Base-by-base conservation (phyloP, 2,329 filamentous ascomycete genomes). In the Colletotrichum sp. region DNA sequence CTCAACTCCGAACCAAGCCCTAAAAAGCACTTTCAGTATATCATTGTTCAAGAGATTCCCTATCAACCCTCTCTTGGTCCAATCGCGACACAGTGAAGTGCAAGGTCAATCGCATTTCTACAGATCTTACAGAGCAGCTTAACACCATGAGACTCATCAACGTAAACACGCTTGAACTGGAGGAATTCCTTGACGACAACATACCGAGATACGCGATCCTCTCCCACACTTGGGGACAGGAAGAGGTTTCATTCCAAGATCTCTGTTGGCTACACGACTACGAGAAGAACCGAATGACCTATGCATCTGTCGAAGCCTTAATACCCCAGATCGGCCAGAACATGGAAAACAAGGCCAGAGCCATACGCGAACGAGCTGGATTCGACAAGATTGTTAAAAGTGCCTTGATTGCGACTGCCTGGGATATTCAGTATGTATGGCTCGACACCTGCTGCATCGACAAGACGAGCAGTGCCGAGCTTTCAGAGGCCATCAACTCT, bases 401-500 rank as follows among this genome's bases (percentile, higher is more conserved):
- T 11, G 30, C 30, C 27, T 27, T 27, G 27, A 27, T 27, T 27
- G 27, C 27, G 27, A 27, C 6, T 27, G 27, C 27, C 27, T 27
- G 27, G 27, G 27, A 27, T 27, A 27, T 27, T 27, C 27, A 5
- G 27, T 27, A 83, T 69, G 72, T 82, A 16, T 86, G 85, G 84
- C 77, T 85, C 9, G 85, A 85, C 67, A 85, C 80, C 5, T 84
- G 84, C 79, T 84, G 84, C 29, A 78, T 86, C 69, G 82, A 85
- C 71, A 83, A 84, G 69, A 76, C 71, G 4, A 83, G 80, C 69
- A 82, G 79, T 32, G 79, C 82, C 1, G 84, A 85, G 68, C 76
- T 84, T 1, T 80, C 80, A 1, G 80, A 84, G 69, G 80, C 83
- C 1, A 85, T 80, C 67, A 80, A 78, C 55, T 77, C 78, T 8